Evolutionary conservation across 2,329 filamentous ascomycete genomes (phyloP).

Genomic region (Periconia sp.): DNA sequence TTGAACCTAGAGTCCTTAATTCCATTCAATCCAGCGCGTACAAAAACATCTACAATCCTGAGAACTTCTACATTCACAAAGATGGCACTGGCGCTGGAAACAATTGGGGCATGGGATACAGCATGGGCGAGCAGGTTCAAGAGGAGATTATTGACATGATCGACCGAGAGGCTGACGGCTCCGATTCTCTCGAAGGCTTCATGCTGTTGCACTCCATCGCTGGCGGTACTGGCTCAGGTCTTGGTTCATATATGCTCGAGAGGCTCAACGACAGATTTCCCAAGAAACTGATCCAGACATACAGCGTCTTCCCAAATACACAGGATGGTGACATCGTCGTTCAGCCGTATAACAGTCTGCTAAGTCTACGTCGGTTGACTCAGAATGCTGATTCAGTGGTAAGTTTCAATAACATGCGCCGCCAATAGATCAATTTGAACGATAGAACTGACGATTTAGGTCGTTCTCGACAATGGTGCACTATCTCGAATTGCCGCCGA

Average conservation of each 20-base stretch:
- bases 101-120: constrained; percentile 97
- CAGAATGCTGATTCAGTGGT: constrained; percentile 96
- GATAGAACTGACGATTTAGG: constrained; percentile 41
- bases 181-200: constrained; percentile 96
- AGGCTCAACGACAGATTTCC: constrained; percentile 95
- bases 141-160: constrained; percentile 99
- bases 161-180: constrained; percentile 95
- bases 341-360: constrained; percentile 95
- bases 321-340: constrained; percentile 91
- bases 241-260: constrained; percentile 93
- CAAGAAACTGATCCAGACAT: constrained; percentile 98
- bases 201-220: constrained; percentile 99
- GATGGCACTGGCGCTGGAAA: constrained; percentile 93
- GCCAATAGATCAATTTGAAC: neutral
- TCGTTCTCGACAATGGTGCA: constrained; percentile 94
- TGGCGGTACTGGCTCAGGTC: constrained; percentile 91
- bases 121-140: constrained; percentile 85
- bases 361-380: constrained; percentile 86
- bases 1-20: constrained; percentile 91
- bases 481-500: constrained; percentile 92
- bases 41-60: constrained; percentile 98
- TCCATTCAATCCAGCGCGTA: constrained; percentile 91
- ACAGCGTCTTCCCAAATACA: constrained; percentile 96
- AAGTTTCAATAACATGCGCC: constrained; percentile 24
- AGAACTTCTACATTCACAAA: constrained; percentile 97